These are phyloP conservation scores for Vitis hybrid DNA, from an alignment of 177 flowering plant genomes.

Conservation along the genomic window DNA sequence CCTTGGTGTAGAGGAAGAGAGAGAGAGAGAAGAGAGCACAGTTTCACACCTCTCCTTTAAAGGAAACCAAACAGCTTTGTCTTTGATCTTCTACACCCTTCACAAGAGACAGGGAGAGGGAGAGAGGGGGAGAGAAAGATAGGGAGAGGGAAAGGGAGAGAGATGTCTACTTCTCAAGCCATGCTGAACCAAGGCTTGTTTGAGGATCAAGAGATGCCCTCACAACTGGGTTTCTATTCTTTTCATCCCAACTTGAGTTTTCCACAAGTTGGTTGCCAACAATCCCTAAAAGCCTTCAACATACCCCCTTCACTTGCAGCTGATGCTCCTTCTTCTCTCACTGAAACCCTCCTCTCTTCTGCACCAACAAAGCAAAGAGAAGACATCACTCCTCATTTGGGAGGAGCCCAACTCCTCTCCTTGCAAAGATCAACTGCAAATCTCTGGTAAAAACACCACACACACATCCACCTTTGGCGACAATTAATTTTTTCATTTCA, in stretches of 20 bases:
- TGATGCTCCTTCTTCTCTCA: constrained; percentile 23
- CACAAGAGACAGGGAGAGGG: constrained; percentile 4
- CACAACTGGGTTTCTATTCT: constrained; percentile 39
- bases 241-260: constrained; percentile 18
- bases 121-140: constrained; percentile 12
- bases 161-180: constrained; percentile 26
- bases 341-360: constrained; percentile 27
- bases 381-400: constrained; percentile 20
- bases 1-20: no score
- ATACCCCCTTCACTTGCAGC: constrained; percentile 20
- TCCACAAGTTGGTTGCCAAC: constrained; percentile 27
- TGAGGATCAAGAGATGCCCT: constrained; percentile 34
- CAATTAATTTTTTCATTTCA: not conserved
- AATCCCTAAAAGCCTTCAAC: constrained; percentile 25
- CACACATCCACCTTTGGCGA: not conserved
- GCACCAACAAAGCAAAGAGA: constrained; percentile 27
- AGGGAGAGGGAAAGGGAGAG: constrained; percentile 20
- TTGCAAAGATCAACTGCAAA: constrained; percentile 43
- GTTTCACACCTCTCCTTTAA: not conserved
- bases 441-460: constrained; percentile 42
- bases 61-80: not conserved
- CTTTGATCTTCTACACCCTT: constrained; percentile 6
- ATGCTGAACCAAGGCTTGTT: constrained; percentile 38
- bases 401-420: constrained; percentile 38
- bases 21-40: not conserved